Percentiles rank a stretch among this genome's conserved stretches.
phyloP scores from a whole-genome alignment of 2,329 filamentous ascomycete genomes.

The Clarireedia paspali region DNA sequence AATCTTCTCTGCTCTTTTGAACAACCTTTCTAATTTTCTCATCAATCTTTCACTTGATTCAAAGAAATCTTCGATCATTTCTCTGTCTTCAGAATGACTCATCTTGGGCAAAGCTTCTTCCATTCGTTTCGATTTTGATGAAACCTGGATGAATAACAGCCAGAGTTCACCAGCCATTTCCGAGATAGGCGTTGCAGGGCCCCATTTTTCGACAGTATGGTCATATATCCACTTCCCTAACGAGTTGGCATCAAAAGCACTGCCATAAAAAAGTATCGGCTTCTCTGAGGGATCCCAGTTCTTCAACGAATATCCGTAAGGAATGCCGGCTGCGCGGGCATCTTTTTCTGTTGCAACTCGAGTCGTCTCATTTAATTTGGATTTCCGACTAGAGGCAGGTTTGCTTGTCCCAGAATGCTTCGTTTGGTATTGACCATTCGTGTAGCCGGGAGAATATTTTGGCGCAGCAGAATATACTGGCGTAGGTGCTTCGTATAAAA shows the following conservation, averaged over 20 bases:
- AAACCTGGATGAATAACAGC: slow-evolving; percentile 87
- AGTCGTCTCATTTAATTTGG: too few species aligned
- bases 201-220: slow-evolving; percentile 91
- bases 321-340: slow-evolving; percentile 63
- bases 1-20: slow-evolving; percentile 85
- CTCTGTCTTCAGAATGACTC: slow-evolving; percentile 62
- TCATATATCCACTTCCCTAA: slow-evolving; percentile 99
- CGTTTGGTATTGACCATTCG: too few species aligned
- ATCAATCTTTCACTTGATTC: slow-evolving; percentile 80
- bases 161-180: slow-evolving; percentile 92
- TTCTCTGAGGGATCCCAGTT: slow-evolving; percentile 96
- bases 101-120: slow-evolving; percentile 71
- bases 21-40: slow-evolving; percentile 73
- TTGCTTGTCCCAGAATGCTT: too few species aligned
- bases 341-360: slow-evolving; percentile 51
- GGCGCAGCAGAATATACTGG: too few species aligned
- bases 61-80: slow-evolving; percentile 84
- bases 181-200: slow-evolving; percentile 71
- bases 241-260: slow-evolving; percentile 94
- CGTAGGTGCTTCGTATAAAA: too few species aligned
- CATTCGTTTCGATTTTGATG: slow-evolving; percentile 86
- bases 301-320: slow-evolving; percentile 85
- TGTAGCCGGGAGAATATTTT: too few species aligned
- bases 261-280: slow-evolving; percentile 87
- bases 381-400: too few species aligned